phyloP scores from a whole-genome alignment of 108 stramenopile genomes.

The Skeletonema potamos region DNA sequence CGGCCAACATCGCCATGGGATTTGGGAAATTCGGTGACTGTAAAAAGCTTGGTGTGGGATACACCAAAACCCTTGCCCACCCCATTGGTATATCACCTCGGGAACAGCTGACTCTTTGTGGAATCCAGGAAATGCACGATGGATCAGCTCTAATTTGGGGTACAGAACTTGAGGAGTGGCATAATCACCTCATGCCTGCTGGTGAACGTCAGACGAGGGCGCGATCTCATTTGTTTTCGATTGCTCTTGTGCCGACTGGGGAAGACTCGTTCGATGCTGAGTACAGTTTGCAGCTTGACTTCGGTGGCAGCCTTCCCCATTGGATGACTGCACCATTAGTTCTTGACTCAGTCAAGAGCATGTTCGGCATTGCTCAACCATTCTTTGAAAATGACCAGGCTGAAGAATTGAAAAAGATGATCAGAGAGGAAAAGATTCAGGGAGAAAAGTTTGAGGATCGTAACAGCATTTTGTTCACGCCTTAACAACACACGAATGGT shows the following conservation, averaged over 20 bases:
- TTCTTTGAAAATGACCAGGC: constrained; percentile 26
- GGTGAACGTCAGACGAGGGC: constrained; percentile 61
- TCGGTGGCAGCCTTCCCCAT: constrained; percentile 69
- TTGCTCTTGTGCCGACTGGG: constrained; percentile 62
- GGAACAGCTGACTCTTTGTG: constrained; percentile 75
- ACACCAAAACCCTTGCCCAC: constrained; percentile 55
- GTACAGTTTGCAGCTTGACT: constrained; percentile 72
- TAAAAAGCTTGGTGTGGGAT: constrained; percentile 59
- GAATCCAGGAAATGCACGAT: constrained; percentile 64
- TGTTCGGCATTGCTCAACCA: constrained; percentile 58
- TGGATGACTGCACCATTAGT: constrained; percentile 71
- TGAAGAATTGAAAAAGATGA: constrained; percentile 9
- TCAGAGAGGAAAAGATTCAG: constrained; percentile 33
- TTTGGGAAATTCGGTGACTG: constrained; percentile 68
- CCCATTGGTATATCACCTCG: constrained; percentile 56
- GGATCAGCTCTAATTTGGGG: constrained; percentile 74
- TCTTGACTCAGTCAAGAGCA: constrained; percentile 59
- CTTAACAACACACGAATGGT: constrained; percentile 1
- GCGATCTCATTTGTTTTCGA: constrained; percentile 58
- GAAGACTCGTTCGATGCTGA: constrained; percentile 70
- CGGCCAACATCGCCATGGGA: constrained; percentile 74
- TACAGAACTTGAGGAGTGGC: constrained; percentile 70
- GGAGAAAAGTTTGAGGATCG: constrained; percentile 37
- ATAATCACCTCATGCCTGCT: constrained; percentile 64
- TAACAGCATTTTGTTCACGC: constrained; percentile 40